Conservation (phyloP, 1,284 basidiomycete genomes). For the Ustilago tritici region DNA sequence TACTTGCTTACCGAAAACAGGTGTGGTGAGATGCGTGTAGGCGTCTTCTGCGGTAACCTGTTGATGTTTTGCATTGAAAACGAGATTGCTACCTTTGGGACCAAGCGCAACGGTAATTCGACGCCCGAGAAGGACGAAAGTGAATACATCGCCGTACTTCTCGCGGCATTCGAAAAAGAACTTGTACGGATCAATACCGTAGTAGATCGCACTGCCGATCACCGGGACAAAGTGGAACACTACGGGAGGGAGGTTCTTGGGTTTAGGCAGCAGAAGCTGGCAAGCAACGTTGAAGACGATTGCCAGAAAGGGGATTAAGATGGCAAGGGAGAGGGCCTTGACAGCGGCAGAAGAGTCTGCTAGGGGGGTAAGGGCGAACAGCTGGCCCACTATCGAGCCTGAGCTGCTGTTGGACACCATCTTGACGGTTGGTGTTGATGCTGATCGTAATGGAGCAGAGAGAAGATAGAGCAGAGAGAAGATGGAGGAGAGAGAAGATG, state of each 20-base stretch:
- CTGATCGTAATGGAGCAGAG: not conserved
- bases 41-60: conserved; percentile 96
- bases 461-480: not conserved
- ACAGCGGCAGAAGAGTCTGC: conserved; percentile 19
- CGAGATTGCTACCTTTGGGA: conserved; percentile 91
- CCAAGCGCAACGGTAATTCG: conserved; percentile 92
- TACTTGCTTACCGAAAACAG: conserved; percentile 90
- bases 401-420: not conserved
- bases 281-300: conserved; percentile 76
- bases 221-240: conserved; percentile 84
- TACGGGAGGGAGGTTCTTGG: conserved; percentile 74
- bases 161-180: conserved; percentile 82
- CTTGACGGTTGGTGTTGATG: not conserved
- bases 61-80: conserved; percentile 91
- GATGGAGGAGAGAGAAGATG: not conserved
- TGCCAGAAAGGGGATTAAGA: conserved; percentile 35
- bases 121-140: conserved; percentile 81
- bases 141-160: conserved; percentile 87
- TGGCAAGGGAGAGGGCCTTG: conserved; percentile 27
- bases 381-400: conserved; percentile 32
- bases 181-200: conserved; percentile 83
- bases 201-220: conserved; percentile 79
- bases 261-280: conserved; percentile 57
- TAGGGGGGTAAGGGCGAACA: conserved; percentile 39
- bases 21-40: conserved; percentile 76